Base-by-base conservation (phyloP, 179 eudicot species). In the Beta corolliflora region DNA sequence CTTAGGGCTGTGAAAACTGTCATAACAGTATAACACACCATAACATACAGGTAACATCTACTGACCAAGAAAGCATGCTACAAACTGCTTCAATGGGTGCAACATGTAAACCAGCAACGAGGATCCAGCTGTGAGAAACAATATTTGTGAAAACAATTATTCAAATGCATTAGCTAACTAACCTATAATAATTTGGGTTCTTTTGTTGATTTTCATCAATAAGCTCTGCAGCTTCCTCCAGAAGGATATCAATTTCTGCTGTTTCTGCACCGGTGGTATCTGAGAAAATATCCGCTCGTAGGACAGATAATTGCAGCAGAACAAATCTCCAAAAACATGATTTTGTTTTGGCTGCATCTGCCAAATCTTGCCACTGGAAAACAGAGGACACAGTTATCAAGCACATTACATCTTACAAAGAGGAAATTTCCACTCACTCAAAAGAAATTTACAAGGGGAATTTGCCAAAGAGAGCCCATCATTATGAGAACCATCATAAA, bases 201-300 rank as follows among this genome's bases (percentile, higher is more conserved):
- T 93, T 94, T 64, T 77, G 89, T 86, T 87, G 91, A 83, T 93
- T 88, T 69, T 88, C 95, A 81, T 90, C 97, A 76, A 97, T 97
- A 72, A 97, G 94, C 88, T 97, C 99, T 73, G 99, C 99, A 79
- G 99, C 99, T 86, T 97, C 99, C 88, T 97, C 97, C 80, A 97
- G 73, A 67, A 92, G 86, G 75, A 89, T 93, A 80, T 94, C 98
- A 80, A 97, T 89, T 85, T 97, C 95, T 61, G 98, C 99, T 81
- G 87, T 89, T 78, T 93, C 98, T 8, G 85, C 76, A 14, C 93
- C 93, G 48, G 79, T 61, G 66, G 77, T 89, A 84, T 93, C 93
- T 46, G 84, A 88, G 58, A 90, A 81, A 73, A 93, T 89, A 79
- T 94, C 93, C 73, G 99, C 98, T 81, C 92, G 86, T 64, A 89